These are phyloP conservation scores for Maudiozyma pseudohumilis DNA, from an alignment of 805 yeast genomes.

Conservation along the genomic window DNA sequence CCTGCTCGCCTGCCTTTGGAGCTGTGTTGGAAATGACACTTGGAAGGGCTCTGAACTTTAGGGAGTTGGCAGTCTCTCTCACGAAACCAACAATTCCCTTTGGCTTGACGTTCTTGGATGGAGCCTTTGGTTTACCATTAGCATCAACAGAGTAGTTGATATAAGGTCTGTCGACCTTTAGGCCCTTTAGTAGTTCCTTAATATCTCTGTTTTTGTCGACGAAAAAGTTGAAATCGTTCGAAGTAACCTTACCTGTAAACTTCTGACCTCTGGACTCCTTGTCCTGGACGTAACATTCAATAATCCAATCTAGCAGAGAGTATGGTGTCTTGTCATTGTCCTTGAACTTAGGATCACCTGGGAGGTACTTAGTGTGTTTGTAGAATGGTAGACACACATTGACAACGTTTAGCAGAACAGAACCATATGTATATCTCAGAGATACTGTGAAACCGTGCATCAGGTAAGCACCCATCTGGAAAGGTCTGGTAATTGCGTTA, in stretches of 20 bases:
- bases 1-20: slow-evolving; percentile 7
- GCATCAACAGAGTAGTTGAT: slow-evolving; percentile 17
- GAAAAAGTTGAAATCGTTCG: slow-evolving; percentile 14
- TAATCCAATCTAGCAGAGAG: slow-evolving; percentile 15
- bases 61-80: slow-evolving; percentile 16
- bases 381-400: slow-evolving; percentile 14
- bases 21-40: slow-evolving; percentile 8
- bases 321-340: slow-evolving; percentile 10
- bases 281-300: slow-evolving; percentile 13
- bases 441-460: slow-evolving; percentile 15
- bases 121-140: slow-evolving; percentile 15
- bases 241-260: slow-evolving; percentile 2
- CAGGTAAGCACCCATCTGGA: slow-evolving; percentile 17
- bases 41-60: slow-evolving; percentile 10
- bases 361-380: slow-evolving; percentile 17
- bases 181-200: slow-evolving; percentile 12
- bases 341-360: slow-evolving; percentile 14
- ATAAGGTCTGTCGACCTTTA: slow-evolving; percentile 16
- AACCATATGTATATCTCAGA: slow-evolving; percentile 14
- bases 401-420: slow-evolving; percentile 14
- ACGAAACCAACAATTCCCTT: slow-evolving; percentile 14
- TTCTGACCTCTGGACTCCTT: slow-evolving; percentile 1
- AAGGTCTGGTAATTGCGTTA: slow-evolving; percentile 8
- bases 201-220: slow-evolving; percentile 11
- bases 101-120: slow-evolving; percentile 9